Evolutionary conservation across 2,329 filamentous ascomycete genomes (phyloP), one percentile per base, ranked within the genome.

Genomic region (Aspergillus luchuensis): DNA sequence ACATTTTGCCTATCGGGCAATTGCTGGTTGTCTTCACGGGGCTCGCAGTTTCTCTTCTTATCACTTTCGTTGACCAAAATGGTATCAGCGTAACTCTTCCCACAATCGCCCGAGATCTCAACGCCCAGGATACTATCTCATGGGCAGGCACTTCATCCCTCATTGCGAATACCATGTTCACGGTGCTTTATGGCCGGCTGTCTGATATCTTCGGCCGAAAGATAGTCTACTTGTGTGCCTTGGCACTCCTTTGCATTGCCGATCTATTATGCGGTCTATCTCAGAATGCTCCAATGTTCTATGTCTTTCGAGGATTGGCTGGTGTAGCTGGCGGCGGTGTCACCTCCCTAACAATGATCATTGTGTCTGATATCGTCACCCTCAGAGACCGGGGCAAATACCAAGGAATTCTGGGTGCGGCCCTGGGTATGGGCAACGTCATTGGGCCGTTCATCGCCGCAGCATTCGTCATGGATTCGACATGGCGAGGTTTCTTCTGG

Each of bases 121-220:
- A 78, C 57, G 78, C 78, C 1, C 73, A 74, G 51, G 65, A 76
- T 58, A 75, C 75, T 2, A 87, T 87, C 50, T 91, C 91, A 69
- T 91, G 88, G 89, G 84, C 87, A 11, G 89, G 88, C 2, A 91
- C 89, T 4, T 86, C 86, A 15, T 91, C 89, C 65, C 78, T 91
- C 4, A 81, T 91, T 5, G 85, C 87, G 3, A 86, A 84, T 58
- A 88, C 87, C 0, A 82, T 84, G 36, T 89, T 89, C 64, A 86
- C 87, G 64, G 85, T 88, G 61, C 78, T 89, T 0, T 89, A 89
- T 69, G 86, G 87, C 19, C 80, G 85, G 2, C 67, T 88, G 3
- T 87, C 85, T 0, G 85, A 88, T 70, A 83, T 88, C 1, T 81
- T 87, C 54, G 85, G 85, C 19, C 80, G 86, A 17, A 88, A 88